Percentiles rank a stretch among this genome's conserved stretches.
Evolutionary conservation across 306 rosid genomes (phyloP).

Genomic region (Lagenaria siceraria): DNA sequence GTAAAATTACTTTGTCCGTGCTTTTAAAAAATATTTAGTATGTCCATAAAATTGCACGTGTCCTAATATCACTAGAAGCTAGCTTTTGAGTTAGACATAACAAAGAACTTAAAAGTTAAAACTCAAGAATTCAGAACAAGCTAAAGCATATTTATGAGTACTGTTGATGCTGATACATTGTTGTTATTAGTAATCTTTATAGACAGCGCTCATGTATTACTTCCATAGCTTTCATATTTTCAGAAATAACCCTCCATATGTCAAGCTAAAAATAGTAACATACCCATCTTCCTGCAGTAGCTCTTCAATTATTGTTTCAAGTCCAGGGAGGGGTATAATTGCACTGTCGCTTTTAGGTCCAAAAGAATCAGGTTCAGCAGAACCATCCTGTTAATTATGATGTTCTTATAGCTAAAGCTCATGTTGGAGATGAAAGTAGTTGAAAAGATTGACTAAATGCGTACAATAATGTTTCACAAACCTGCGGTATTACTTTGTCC

Average conservation of each 20-base stretch:
- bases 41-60: not conserved
- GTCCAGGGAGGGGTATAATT: conserved; percentile 90
- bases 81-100: not conserved
- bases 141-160: not conserved
- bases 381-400: conserved; percentile 33
- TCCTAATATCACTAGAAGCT: not conserved
- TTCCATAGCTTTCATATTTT: not conserved
- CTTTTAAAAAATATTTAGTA: not conserved
- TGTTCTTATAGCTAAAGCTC: conserved; percentile 5
- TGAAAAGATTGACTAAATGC: not conserved
- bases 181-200: not conserved
- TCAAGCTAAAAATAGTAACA: not conserved
- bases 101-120: not conserved
- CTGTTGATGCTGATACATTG: not conserved
- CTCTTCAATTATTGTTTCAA: conserved; percentile 67
- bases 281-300: conserved; percentile 79
- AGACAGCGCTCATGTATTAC: not conserved
- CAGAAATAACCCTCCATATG: not conserved
- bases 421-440: not conserved
- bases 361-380: conserved; percentile 27
- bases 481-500: conserved; percentile 96
- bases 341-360: conserved; percentile 12
- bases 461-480: conserved; percentile 16
- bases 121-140: not conserved
- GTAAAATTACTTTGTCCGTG: not conserved